Conservation (phyloP, 2,329 filamentous ascomycete species). For the Sclerotinia borealis region DNA sequence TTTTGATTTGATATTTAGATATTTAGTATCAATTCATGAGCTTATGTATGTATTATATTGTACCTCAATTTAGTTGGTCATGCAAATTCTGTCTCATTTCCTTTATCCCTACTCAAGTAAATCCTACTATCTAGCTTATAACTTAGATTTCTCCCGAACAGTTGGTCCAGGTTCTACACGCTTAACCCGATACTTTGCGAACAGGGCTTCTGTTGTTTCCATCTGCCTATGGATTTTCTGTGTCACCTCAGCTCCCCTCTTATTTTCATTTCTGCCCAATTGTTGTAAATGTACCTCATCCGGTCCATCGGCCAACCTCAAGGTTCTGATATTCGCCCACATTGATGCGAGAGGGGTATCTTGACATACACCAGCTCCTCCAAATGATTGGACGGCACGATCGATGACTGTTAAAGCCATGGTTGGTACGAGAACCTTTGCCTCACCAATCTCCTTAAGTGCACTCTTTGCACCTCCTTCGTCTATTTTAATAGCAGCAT, state of each 20-base stretch:
- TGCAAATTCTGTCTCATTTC: not conserved
- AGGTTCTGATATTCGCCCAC: slow-evolving; percentile 75
- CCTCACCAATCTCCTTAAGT: slow-evolving; percentile 88
- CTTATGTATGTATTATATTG: not conserved
- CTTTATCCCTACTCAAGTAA: not conserved
- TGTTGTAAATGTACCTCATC: slow-evolving; percentile 91
- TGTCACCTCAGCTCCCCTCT: slow-evolving; percentile 54
- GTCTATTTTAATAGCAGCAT: slow-evolving; percentile 94
- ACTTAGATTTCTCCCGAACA: slow-evolving; percentile 29
- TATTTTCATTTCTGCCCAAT: slow-evolving; percentile 76
- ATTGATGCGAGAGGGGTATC: slow-evolving; percentile 85
- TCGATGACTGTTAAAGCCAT: slow-evolving; percentile 84
- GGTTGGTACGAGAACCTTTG: slow-evolving; percentile 84
- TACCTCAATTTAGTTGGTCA: not conserved
- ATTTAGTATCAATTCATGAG: not conserved
- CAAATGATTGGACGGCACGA: slow-evolving; percentile 87
- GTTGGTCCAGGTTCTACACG: slow-evolving; percentile 28
- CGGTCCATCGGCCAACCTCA: slow-evolving; percentile 85
- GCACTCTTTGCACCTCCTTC: slow-evolving; percentile 80
- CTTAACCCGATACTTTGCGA: slow-evolving; percentile 51
- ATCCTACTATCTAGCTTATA: slow-evolving; percentile 21
- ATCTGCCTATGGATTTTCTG: slow-evolving; percentile 59
- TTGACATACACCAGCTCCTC: slow-evolving; percentile 84
- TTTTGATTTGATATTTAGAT: not conserved
- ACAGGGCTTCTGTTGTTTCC: slow-evolving; percentile 57